Evolutionary conservation across 768 basidiomycete species (phyloP).

Genomic region (Pulveroboletus sp.): DNA sequence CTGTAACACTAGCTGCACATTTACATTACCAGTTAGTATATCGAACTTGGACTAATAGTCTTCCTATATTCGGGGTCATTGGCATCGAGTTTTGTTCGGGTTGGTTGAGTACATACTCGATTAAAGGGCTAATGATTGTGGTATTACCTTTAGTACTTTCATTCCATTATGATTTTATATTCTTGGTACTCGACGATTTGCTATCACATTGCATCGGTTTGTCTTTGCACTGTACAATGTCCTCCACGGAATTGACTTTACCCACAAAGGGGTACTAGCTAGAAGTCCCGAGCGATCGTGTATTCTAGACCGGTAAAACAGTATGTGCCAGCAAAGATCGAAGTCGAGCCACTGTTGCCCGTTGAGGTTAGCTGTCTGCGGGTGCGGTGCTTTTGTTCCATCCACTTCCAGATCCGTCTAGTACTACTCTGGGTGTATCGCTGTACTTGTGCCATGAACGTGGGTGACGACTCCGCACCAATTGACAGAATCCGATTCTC

Average conservation of each 20-base stretch:
- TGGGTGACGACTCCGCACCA: neutral
- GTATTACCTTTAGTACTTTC: conserved; percentile 17
- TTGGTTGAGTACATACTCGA: conserved; percentile 29
- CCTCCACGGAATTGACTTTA: conserved; percentile 12
- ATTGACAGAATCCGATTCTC: too few relatives aligned
- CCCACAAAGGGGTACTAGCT: neutral
- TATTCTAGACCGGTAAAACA: too few relatives aligned
- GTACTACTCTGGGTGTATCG: neutral
- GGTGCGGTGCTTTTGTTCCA: conserved; percentile 12
- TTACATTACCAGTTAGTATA: conserved; percentile 35
- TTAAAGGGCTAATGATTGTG: conserved; percentile 30
- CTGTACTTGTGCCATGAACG: neutral
- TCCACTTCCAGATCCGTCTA: conserved; percentile 21
- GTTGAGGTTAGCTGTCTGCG: too few relatives aligned
- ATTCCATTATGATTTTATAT: conserved; percentile 26
- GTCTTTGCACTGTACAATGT: conserved; percentile 28
- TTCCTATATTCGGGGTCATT: conserved; percentile 23
- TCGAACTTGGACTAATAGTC: conserved; percentile 31
- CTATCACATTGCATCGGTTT: conserved; percentile 29
- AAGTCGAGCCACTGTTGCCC: too few relatives aligned
- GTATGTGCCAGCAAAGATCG: neutral
- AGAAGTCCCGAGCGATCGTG: too few relatives aligned
- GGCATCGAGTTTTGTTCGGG: conserved; percentile 28
- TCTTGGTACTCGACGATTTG: conserved; percentile 28
- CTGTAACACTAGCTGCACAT: conserved; percentile 33